These are phyloP conservation scores for Tritrichomonas foetus DNA, from an alignment of 208 protist genomes.

Conservation along the genomic window DNA sequence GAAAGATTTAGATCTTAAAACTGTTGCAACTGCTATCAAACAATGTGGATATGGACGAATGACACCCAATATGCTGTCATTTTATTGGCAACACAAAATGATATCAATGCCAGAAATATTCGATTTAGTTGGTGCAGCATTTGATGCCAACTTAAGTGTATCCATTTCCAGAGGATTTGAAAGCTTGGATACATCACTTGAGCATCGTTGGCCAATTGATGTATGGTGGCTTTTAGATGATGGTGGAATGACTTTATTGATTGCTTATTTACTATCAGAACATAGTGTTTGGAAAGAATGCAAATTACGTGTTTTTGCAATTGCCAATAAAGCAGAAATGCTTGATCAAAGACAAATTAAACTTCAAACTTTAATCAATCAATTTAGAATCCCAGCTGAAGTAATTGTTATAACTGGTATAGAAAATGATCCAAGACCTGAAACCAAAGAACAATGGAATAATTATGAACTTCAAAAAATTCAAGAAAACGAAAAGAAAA, in stretches of 20 bases:
- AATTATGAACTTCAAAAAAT: neutral
- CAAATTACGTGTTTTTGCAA: neutral
- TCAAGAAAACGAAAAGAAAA: neutral
- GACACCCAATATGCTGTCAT: neutral
- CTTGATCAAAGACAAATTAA: neutral
- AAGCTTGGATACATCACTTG: neutral
- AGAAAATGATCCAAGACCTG: neutral
- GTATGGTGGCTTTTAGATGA: constrained; percentile 33
- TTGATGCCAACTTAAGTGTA: neutral
- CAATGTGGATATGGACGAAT: neutral
- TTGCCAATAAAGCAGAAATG: neutral
- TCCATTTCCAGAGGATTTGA: neutral
- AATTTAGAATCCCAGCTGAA: neutral
- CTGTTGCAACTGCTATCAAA: neutral
- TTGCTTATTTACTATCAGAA: neutral
- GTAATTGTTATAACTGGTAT: neutral
- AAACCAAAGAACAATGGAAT: neutral
- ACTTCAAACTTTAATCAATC: neutral
- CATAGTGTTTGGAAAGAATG: neutral
- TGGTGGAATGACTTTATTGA: neutral
- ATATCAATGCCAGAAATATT: neutral
- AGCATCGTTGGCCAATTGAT: constrained; percentile 11
- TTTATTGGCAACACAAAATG: neutral
- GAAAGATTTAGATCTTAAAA: neutral
- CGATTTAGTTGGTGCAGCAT: constrained; percentile 20